Percentiles rank a stretch among this genome's conserved stretches.
Conservation (phyloP, 2,329 filamentous ascomycete species). For the Stylonectria norvegica region DNA sequence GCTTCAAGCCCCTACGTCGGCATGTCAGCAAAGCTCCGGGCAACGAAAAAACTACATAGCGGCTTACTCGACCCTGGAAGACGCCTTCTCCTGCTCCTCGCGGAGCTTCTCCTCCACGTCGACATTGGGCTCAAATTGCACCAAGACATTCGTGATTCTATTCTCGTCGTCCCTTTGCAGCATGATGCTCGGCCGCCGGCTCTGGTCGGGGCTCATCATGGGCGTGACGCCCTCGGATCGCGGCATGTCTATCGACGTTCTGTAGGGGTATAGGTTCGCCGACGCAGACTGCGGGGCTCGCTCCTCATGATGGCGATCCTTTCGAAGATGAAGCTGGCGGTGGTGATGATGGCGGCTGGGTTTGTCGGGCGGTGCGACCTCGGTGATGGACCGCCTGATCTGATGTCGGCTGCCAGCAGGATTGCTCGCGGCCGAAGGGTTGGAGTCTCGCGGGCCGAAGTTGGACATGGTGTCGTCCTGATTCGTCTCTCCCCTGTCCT, state of each 20-base stretch:
- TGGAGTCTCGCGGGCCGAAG: slow-evolving; percentile 24
- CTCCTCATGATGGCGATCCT: slow-evolving; percentile 29
- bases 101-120: slow-evolving; percentile 38
- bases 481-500: slow-evolving; percentile 3
- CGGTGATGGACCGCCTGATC: slow-evolving; percentile 54
- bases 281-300: slow-evolving; percentile 17
- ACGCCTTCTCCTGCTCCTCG: slow-evolving; percentile 36
- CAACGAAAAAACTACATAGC: background rate
- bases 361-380: slow-evolving; percentile 47
- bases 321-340: too few relatives aligned
- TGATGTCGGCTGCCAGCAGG: slow-evolving; percentile 44
- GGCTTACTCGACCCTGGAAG: slow-evolving; percentile 32
- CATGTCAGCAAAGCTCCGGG: background rate
- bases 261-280: slow-evolving; percentile 27
- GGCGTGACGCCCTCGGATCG: slow-evolving; percentile 46
- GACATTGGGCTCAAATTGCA: slow-evolving; percentile 19
- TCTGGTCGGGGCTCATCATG: slow-evolving; percentile 40
- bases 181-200: slow-evolving; percentile 42
- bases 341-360: slow-evolving; percentile 36
- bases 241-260: slow-evolving; percentile 44
- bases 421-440: slow-evolving; percentile 22
- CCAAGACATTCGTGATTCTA: slow-evolving; percentile 8
- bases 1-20: slow-evolving; percentile 45
- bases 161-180: slow-evolving; percentile 30
- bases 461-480: slow-evolving; percentile 20